phyloP scores from a whole-genome alignment of 1,284 basidiomycete species.

The Papiliotrema nemorosa region DNA sequence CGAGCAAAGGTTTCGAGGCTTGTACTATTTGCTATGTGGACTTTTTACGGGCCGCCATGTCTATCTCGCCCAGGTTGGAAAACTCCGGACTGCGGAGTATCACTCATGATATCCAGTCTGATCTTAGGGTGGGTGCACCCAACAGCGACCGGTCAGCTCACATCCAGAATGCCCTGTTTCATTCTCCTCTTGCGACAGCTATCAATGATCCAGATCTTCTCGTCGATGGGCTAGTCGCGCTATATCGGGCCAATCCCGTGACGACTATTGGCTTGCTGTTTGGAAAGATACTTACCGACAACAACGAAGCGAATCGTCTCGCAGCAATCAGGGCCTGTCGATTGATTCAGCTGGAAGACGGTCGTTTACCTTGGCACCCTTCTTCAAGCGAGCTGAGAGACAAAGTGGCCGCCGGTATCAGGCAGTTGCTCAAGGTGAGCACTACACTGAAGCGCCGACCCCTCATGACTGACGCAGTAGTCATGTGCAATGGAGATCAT shows the following conservation, averaged over 20 bases:
- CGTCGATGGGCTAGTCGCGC: constrained; percentile 66
- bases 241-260: constrained; percentile 66
- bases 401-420: constrained; percentile 22
- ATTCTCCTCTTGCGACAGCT: constrained; percentile 31
- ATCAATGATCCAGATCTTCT: constrained; percentile 76
- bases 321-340: constrained; percentile 67
- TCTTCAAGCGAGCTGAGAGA: constrained; percentile 16
- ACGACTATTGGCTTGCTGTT: constrained; percentile 63
- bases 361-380: constrained; percentile 32
- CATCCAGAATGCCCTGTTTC: constrained; percentile 40
- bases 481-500: neutral
- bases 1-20: constrained; percentile 36
- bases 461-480: neutral
- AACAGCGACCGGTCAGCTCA: neutral
- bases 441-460: neutral
- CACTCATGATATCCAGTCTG: constrained; percentile 69
- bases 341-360: constrained; percentile 50
- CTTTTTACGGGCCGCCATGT: constrained; percentile 72
- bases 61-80: constrained; percentile 58
- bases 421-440: constrained; percentile 32
- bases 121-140: constrained; percentile 61
- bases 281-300: constrained; percentile 66
- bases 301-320: constrained; percentile 74
- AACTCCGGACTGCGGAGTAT: constrained; percentile 61
- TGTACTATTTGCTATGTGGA: constrained; percentile 68